A percentile compares a stretch with the other conserved stretches of the same genome.
Evolutionary conservation across 2,329 filamentous ascomycete species (phyloP).

Genomic region (Trichoderma arundinaceum): DNA sequence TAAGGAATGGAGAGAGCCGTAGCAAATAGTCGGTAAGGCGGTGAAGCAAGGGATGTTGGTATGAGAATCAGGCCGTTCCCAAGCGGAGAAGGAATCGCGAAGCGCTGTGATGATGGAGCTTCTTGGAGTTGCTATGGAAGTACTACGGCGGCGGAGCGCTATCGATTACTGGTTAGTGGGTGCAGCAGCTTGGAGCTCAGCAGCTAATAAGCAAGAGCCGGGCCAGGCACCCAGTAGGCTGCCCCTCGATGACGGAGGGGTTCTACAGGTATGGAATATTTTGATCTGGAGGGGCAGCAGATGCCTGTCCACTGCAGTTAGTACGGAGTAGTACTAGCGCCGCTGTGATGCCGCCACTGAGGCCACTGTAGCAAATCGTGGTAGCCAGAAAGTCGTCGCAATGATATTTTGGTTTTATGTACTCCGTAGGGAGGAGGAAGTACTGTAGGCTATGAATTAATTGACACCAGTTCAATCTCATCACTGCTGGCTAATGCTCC

Average conservation of each 20-base stretch:
- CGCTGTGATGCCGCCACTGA: too few relatives aligned
- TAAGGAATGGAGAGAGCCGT: too few relatives aligned
- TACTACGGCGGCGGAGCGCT: not conserved
- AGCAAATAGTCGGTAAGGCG: accelerated
- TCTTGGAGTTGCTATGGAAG: constrained; percentile 2
- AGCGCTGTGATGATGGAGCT: not conserved
- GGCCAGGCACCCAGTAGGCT: constrained; percentile 6
- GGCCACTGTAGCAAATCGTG: too few relatives aligned
- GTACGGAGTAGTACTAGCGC: too few relatives aligned
- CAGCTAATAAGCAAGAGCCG: too few relatives aligned
- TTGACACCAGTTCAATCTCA: not conserved
- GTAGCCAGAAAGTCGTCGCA: too few relatives aligned
- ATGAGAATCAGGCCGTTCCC: not conserved
- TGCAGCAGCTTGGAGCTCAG: constrained; percentile 9
- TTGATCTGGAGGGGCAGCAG: constrained; percentile 8
- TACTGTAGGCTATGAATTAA: too few relatives aligned
- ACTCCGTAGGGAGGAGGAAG: too few relatives aligned
- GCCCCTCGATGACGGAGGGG: constrained; percentile 25
- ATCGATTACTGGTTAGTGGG: constrained; percentile 11
- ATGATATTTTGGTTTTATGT: too few relatives aligned
- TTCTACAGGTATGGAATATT: not conserved
- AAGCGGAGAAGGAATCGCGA: not conserved
- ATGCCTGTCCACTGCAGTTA: too few relatives aligned
- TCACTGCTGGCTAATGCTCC: not conserved
- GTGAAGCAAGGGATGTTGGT: not conserved